Base-by-base conservation (phyloP, 306 rosid genomes). In the Myrica gale region DNA sequence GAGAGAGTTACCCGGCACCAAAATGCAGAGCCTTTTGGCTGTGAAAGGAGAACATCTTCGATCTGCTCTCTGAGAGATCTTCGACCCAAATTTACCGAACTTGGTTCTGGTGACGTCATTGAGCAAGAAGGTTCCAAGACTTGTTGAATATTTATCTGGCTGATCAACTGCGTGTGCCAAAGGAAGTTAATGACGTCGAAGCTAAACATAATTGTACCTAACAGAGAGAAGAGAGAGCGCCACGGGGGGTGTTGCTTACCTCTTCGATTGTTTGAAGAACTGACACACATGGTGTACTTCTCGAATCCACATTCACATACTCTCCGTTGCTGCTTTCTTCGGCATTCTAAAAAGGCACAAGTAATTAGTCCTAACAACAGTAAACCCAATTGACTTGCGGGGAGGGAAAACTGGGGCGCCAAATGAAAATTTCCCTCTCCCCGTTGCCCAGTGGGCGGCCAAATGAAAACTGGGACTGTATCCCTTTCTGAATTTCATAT, bases 281-380 rank as follows among this genome's bases (percentile, higher is more conserved):
- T 3, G 73, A n/a, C 43, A 52, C 78, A 32, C 82, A 79, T 17
- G 3, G 20, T 51, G 66, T 58, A 68, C 73, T 73, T 69, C 48
- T 79, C 13, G 69, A 63, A 13, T 79, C 63, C 9, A 73, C 78
- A 53, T 79, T 72, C 23, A 79, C 78, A 11, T 4, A 79, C 45
- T 79, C 78, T 26, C 82, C 82, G 7, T 68, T 47, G 78, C 82
- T 73, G 72, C 82, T 73, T 45, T 44, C 47, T 15, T 73, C 11
- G 19, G 65, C 39, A 26, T 67, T 42, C 82, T 79, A 17, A 32
- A 73, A 63, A 9, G 19, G 39, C 21, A 79, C 8, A 72, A 11
- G 37, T 11, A 17, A 41, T 10, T 5, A 63, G 19, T 37, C 11
- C 16, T 13, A 37, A 37, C 7, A 7, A 63, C 19, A 13, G 1